Evolutionary conservation across 352 stramenopile species (phyloP).

Genomic region (Globisporangium iwayamae): DNA sequence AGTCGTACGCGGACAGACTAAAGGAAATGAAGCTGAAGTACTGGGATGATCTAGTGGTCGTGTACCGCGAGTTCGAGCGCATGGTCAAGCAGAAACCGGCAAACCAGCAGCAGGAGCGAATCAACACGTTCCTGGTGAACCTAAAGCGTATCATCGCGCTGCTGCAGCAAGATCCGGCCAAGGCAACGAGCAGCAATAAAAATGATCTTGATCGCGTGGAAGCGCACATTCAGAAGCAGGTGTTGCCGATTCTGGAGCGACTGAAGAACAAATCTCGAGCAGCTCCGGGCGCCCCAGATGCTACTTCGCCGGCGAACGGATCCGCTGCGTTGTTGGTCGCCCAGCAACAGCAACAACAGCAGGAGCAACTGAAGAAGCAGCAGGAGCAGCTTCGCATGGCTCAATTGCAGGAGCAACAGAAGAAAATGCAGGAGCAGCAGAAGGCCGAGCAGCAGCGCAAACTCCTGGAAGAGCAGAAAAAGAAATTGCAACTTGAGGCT

Average conservation of each 20-base stretch:
- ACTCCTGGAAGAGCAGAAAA: conserved; percentile 62
- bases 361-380: conserved; percentile 64
- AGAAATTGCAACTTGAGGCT: conserved; percentile 66
- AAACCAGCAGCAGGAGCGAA: conserved; percentile 76
- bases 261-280: conserved; percentile 71
- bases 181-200: conserved; percentile 73
- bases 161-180: conserved; percentile 75
- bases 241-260: conserved; percentile 70
- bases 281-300: conserved; percentile 14
- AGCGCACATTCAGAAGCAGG: conserved; percentile 80
- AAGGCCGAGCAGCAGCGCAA: conserved; percentile 64
- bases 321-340: conserved; percentile 3
- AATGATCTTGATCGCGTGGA: conserved; percentile 79
- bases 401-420: conserved; percentile 62
- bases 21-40: conserved; percentile 80
- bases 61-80: conserved; percentile 81
- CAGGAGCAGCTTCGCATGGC: conserved; percentile 55
- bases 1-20: conserved; percentile 66
- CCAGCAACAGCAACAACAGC: conserved; percentile 25
- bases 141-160: conserved; percentile 79
- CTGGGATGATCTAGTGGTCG: conserved; percentile 79
- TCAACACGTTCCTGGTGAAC: conserved; percentile 79
- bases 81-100: conserved; percentile 83
- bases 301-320: conserved; percentile 12
- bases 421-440: conserved; percentile 66